These are phyloP conservation scores for Ophiostoma perfectum DNA, from an alignment of 2,329 filamentous ascomycete genomes.

Conservation along the genomic window DNA sequence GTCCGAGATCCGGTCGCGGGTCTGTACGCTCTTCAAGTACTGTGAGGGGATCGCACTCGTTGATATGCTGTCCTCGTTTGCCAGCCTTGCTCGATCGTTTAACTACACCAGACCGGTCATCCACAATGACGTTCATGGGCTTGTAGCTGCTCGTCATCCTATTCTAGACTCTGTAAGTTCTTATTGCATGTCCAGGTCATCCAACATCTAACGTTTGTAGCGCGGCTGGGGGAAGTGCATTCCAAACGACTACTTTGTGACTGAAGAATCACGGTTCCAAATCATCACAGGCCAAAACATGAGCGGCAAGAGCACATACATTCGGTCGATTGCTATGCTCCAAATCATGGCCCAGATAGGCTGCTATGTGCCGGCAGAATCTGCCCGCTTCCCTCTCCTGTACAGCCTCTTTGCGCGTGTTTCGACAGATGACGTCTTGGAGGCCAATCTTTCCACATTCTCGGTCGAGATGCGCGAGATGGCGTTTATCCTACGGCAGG, in stretches of 20 bases:
- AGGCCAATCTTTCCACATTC: constrained; percentile 89
- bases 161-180: constrained; percentile 60
- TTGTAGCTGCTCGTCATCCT: constrained; percentile 72
- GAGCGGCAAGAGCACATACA: constrained; percentile 96
- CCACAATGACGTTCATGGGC: constrained; percentile 56
- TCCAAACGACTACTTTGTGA: constrained; percentile 86
- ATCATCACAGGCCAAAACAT: constrained; percentile 96
- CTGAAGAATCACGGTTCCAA: constrained; percentile 75
- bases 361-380: constrained; percentile 80
- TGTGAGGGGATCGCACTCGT: constrained; percentile 82
- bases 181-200: not conserved
- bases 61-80: constrained; percentile 78
- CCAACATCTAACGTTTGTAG: constrained; percentile 4
- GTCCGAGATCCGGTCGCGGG: constrained; percentile 62
- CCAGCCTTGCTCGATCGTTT: constrained; percentile 58
- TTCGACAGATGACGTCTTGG: constrained; percentile 79
- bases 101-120: constrained; percentile 62
- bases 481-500: constrained; percentile 73
- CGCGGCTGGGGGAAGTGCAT: constrained; percentile 55
- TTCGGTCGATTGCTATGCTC: constrained; percentile 75
- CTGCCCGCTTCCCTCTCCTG: constrained; percentile 73
- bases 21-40: constrained; percentile 71
- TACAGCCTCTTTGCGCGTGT: constrained; percentile 82
- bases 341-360: constrained; percentile 93
- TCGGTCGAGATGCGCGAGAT: constrained; percentile 94